Evolutionary conservation across 2,329 filamentous ascomycete species (phyloP).

Genomic region (Ophioceras dolichostomum): DNA sequence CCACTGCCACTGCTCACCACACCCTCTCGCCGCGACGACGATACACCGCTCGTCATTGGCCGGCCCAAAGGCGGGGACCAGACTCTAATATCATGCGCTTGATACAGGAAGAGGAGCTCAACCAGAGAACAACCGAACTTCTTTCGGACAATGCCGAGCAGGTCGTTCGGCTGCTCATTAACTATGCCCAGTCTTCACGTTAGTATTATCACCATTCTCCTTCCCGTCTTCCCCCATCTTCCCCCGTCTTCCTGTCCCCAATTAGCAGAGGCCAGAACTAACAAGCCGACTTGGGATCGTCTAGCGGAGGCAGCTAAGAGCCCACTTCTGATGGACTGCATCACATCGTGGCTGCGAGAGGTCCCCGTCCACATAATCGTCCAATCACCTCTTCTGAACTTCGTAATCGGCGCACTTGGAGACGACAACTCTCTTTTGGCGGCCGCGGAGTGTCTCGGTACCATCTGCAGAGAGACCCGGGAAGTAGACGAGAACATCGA

Average conservation of each 20-base stretch:
- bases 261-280: no score
- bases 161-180: slow-evolving; percentile 76
- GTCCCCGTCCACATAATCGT: slow-evolving; percentile 76
- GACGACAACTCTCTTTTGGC: slow-evolving; percentile 71
- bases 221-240: slow-evolving; percentile 1
- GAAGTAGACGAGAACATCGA: slow-evolving; percentile 86
- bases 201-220: slow-evolving; percentile 20
- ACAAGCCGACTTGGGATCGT: no score
- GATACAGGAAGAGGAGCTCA: slow-evolving; percentile 86
- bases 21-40: no score
- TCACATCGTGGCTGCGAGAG: slow-evolving; percentile 93
- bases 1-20: slow-evolving; percentile 15
- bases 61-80: neutral
- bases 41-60: no score
- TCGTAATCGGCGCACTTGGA: slow-evolving; percentile 67
- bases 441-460: slow-evolving; percentile 84
- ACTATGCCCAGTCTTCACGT: slow-evolving; percentile 88
- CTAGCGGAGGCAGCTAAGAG: slow-evolving; percentile 76
- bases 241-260: neutral
- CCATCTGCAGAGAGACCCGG: slow-evolving; percentile 80
- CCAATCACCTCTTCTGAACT: slow-evolving; percentile 70
- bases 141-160: slow-evolving; percentile 81
- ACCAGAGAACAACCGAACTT: slow-evolving; percentile 73
- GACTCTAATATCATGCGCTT: slow-evolving; percentile 31
- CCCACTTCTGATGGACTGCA: slow-evolving; percentile 84